Evolutionary conservation across 2,329 filamentous ascomycete genomes (phyloP), one percentile per base, ranked within the genome.

Genomic region (Curvularia lunata): DNA sequence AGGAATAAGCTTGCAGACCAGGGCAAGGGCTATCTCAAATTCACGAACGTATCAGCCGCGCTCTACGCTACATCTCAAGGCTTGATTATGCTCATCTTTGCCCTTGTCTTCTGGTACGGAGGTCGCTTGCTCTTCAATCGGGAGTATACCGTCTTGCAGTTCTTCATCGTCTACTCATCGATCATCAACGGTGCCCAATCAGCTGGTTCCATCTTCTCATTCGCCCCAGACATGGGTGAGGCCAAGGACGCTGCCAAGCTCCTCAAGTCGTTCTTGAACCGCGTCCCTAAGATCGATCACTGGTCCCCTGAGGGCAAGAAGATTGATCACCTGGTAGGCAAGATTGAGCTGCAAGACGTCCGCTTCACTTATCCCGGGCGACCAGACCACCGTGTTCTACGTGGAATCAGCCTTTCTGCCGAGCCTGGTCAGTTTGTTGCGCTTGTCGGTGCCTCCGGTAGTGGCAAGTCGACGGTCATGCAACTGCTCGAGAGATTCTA

Each of bases 221-320:
- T 97, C 71, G 91, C 94, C 0, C 93, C 94, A 0, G 94, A 98
- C 66, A 97, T 98, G 92, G 91, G 93, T 67, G 97, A 98, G 79
- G 94, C 94, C 0, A 83, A 97, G 23, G 89, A 93, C 55, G 91
- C 94, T 1, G 92, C 93, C 0, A 83, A 84, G 32, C 86, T 92
- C 62, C 85, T 98, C 59, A 94, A 95, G 79, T 86, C 81, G 1
- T 83, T 99, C 16, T 93, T 97, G 67, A 92, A 97, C 71, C 86
- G 90, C 57, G 84, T 89, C 65, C 94, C 95, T 0, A 78, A 80
- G 2, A 95, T 98, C 65, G 78, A 85, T 1, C 54, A 79, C 68
- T 79, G 76, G 81, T 58, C 74, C 61, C 40, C 75, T 45, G 52
- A 72, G 63, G 64, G 73, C 61, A 62, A 67, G 71, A 71, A 81